Evolutionary conservation across 1,284 basidiomycete genomes (phyloP).

Genomic region (Heterobasidion parviporum): DNA sequence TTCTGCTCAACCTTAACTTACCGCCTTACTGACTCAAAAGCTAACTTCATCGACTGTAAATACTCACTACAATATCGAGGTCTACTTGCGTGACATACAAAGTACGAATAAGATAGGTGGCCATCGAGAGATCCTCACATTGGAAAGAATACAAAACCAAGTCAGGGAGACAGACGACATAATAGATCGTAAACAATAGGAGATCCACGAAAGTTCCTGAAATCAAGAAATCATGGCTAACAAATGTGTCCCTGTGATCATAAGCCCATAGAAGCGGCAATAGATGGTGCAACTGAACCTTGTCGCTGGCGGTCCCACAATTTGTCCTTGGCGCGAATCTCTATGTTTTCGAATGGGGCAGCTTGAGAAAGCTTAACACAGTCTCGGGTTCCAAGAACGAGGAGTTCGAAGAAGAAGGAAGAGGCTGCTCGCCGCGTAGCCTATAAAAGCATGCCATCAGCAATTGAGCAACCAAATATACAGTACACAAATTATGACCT

Average conservation of each 20-base stretch:
- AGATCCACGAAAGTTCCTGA: neutral
- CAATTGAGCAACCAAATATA: neutral
- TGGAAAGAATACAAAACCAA: no score
- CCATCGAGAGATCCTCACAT: no score
- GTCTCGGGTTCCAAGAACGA: conserved; percentile 90
- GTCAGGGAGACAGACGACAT: neutral
- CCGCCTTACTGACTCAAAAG: neutral
- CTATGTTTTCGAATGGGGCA: conserved; percentile 78
- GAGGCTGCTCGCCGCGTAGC: conserved; percentile 87
- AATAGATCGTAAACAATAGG: neutral
- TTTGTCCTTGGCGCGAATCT: conserved; percentile 74
- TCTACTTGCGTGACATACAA: neutral
- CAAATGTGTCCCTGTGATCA: conserved; percentile 3
- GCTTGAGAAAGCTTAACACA: conserved; percentile 76
- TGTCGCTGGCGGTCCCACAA: conserved; percentile 72
- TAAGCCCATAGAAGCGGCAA: conserved; percentile 12
- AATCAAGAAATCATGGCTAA: neutral
- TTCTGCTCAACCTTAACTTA: neutral
- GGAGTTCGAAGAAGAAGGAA: conserved; percentile 95
- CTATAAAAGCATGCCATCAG: conserved; percentile 25
- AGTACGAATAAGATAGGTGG: neutral
- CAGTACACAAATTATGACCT: conserved; percentile 35
- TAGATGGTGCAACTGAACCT: conserved; percentile 33
- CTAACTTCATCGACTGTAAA: no score
- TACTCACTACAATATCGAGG: neutral